phyloP scores from a whole-genome alignment of 495 filamentous ascomycete species.

The Penicillium subrubescens region DNA sequence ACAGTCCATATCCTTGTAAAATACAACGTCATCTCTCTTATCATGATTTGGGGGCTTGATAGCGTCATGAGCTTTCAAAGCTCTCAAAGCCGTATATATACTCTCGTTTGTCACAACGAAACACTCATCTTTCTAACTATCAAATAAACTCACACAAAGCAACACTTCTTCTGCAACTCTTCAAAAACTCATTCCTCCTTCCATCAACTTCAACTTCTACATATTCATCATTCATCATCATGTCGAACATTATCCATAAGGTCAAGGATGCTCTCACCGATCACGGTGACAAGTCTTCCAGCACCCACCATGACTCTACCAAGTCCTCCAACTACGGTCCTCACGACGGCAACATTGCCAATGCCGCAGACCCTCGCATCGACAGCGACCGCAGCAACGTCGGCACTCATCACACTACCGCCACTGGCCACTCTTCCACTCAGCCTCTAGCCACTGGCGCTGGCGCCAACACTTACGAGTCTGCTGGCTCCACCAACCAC shows the following conservation, averaged over 20 bases:
- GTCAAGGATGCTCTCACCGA: slow-evolving; percentile 63
- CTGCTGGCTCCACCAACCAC: slow-evolving; percentile 23
- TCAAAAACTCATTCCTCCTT: background rate
- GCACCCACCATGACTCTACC: slow-evolving; percentile 12
- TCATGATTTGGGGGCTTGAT: background rate
- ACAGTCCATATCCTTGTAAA: background rate
- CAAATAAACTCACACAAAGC: background rate
- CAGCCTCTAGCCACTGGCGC: slow-evolving; percentile 4
- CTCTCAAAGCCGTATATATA: slow-evolving; percentile 1
- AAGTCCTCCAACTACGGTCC: slow-evolving; percentile 21
- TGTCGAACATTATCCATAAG: slow-evolving; percentile 65
- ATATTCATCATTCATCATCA: slow-evolving; percentile 9
- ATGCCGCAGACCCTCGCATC: slow-evolving; percentile 22
- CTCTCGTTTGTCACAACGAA: background rate
- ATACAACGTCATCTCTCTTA: slow-evolving; percentile 6
- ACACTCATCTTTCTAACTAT: background rate
- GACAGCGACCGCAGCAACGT: slow-evolving; percentile 19
- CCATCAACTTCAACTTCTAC: background rate
- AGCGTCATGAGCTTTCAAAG: background rate
- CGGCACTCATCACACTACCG: slow-evolving; percentile 1
- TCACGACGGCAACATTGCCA: slow-evolving; percentile 26
- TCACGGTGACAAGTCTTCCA: slow-evolving; percentile 26
- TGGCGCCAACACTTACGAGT: slow-evolving; percentile 14
- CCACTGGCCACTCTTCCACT: slow-evolving; percentile 32
- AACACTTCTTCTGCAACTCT: background rate